Base-by-base conservation (phyloP, 495 filamentous ascomycete genomes). In the Lepraria neglecta region DNA sequence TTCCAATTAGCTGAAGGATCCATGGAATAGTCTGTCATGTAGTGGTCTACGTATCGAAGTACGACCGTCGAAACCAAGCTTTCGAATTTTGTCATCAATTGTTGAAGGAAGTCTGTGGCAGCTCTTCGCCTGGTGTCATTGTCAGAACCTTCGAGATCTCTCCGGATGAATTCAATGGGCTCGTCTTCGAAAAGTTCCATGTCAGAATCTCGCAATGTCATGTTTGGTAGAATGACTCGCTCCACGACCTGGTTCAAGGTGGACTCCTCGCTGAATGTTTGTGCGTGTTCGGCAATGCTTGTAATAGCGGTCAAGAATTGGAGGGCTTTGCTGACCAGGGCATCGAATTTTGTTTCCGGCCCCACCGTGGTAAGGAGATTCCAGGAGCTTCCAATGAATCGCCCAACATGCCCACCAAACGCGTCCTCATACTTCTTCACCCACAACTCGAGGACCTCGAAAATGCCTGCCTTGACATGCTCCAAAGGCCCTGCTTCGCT, bases 141-240 rank as follows among this genome's bases (percentile, higher is more conserved):
- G 69, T 97, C 95, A 1, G 92, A 96, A 24, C 95, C 95, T 72
- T 99, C 95, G 17, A 99, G 80, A 71, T 99, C 92, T 63, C 91
- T 84, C 56, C 95, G 81, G 68, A 97, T 97, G 73, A 95, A 99
- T 71, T 99, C 95, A 70, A 99, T 97, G 3, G 95, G 95, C 71
- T 99, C 95, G 68, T 99, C 95, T 70, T 97, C 95, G 65, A 97
- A 96, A 42, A 95, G 78, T 70, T 99, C 95, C 62, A 95, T 84
- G 61, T 99, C 95, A 3, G 91, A 90, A 64, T 95, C 91, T 46
- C 95, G 83, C 27, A 99, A 79, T 14, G 84, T 85, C 56, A 97
- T 84, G 65, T 97, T 99, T 40, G 95, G 95, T 58, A 99, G 74
- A 50, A 99, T 85, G 30, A 97, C 95, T 75, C 95, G 95, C 72